These are phyloP conservation scores for Aspergillus eucalypticola DNA, from an alignment of 2,329 filamentous ascomycete genomes.

Conservation along the genomic window DNA sequence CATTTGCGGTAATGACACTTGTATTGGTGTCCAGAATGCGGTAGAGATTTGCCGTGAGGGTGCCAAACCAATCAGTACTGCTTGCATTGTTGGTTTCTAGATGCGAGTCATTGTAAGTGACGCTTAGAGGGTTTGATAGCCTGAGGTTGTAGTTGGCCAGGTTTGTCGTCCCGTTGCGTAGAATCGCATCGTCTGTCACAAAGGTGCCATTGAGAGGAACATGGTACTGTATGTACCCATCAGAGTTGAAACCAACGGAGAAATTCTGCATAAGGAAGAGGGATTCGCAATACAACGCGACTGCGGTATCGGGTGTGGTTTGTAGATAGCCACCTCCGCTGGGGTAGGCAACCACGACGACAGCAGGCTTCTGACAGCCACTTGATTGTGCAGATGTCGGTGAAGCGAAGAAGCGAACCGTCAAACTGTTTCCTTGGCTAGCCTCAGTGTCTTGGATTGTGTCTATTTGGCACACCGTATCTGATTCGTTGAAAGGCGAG, in stretches of 20 bases:
- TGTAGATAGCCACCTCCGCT: conserved; percentile 4
- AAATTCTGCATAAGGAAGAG: conserved; percentile 17
- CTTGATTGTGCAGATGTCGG: neutral
- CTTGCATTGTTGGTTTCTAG: neutral
- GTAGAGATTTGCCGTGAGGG: conserved; percentile 18
- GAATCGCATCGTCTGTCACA: conserved; percentile 15
- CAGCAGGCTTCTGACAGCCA: conserved; percentile 1
- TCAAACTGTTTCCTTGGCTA: neutral
- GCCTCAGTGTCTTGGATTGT: neutral
- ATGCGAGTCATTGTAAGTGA: neutral
- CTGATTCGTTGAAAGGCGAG: conserved; percentile 1
- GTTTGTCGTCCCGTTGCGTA: conserved; percentile 18
- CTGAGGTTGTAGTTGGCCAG: conserved; percentile 17
- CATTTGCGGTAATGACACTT: neutral
- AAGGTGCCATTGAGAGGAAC: conserved; percentile 9
- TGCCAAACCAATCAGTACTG: conserved; percentile 13
- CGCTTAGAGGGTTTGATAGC: conserved; percentile 2
- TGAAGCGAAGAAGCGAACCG: conserved; percentile 11
- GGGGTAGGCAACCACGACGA: conserved; percentile 4
- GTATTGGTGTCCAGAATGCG: conserved; percentile 2
- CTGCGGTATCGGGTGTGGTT: neutral
- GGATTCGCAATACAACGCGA: conserved; percentile 16
- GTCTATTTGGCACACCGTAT: neutral
- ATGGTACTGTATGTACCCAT: conserved; percentile 15
- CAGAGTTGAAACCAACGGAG: conserved; percentile 13